Evolutionary conservation across 768 basidiomycete species (phyloP).

Genomic region (Leccinum incarnatum): DNA sequence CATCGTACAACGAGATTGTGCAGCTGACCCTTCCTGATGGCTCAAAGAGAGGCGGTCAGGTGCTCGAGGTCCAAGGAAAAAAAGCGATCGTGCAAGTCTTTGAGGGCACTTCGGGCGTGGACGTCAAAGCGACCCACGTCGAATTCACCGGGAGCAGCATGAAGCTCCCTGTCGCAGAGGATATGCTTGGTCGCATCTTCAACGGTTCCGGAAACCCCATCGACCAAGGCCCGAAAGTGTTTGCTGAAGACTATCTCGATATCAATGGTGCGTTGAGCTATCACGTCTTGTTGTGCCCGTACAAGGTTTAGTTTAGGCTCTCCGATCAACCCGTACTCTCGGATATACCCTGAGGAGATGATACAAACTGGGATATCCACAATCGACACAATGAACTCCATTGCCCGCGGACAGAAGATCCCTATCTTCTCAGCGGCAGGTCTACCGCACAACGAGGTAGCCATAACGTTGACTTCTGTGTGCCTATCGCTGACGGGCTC

Average conservation of each 20-base stretch:
- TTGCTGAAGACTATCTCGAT: conserved; percentile 98
- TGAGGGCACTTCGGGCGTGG: conserved; percentile 95
- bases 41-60: conserved; percentile 92
- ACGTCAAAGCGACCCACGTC: conserved; percentile 96
- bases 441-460: conserved; percentile 96
- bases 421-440: conserved; percentile 99
- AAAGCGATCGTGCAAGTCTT: conserved; percentile 99
- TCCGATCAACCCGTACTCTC: conserved; percentile 96
- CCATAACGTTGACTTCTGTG: conserved; percentile 21
- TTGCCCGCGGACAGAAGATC: conserved; percentile 99
- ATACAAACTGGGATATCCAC: conserved; percentile 99
- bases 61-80: conserved; percentile 96
- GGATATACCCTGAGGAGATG: conserved; percentile 99
- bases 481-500: conserved; percentile 20
- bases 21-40: conserved; percentile 94
- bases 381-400: conserved; percentile 97
- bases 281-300: conserved; percentile 3
- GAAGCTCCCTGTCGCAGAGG: conserved; percentile 98
- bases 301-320: conserved; percentile 58
- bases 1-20: conserved; percentile 98
- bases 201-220: conserved; percentile 98
- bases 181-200: conserved; percentile 99
- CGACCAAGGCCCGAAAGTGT: conserved; percentile 97
- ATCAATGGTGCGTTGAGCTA: conserved; percentile 77
- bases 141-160: conserved; percentile 98